Conservation (phyloP, 179 eudicot species). For the Gypsophila paniculata region DNA sequence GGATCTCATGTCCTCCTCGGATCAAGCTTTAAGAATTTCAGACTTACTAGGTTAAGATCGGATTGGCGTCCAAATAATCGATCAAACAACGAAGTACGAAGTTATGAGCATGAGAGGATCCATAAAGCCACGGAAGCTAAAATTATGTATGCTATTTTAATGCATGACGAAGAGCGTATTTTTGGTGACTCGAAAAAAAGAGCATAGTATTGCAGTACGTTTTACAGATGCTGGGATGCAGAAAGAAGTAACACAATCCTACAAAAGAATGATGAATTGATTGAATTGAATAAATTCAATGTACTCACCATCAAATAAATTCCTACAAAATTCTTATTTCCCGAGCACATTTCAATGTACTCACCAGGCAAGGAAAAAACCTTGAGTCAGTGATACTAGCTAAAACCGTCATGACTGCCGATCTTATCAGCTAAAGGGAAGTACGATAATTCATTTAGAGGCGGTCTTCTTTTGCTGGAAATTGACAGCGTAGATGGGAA, state of each 20-base stretch:
- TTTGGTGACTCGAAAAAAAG: background rate
- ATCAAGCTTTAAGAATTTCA: too few species aligned
- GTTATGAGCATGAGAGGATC: too few species aligned
- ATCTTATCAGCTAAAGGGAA: constrained; percentile 18
- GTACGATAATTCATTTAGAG: constrained; percentile 40
- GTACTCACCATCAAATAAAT: background rate
- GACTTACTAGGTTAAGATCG: too few species aligned
- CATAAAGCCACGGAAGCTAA: too few species aligned
- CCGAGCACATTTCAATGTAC: background rate
- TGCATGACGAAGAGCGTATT: too few species aligned
- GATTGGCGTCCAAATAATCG: too few species aligned
- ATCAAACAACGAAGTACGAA: too few species aligned
- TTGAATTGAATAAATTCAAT: background rate
- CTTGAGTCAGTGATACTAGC: background rate
- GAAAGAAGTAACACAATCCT: background rate
- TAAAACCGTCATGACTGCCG: constrained; percentile 12
- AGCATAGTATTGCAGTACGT: background rate
- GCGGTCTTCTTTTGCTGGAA: constrained; percentile 94
- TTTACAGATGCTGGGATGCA: background rate
- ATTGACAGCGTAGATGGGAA: constrained; percentile 74
- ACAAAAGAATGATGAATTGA: background rate
- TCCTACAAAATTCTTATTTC: background rate
- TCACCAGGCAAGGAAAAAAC: background rate
- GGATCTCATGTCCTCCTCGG: too few species aligned
- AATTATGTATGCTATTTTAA: too few species aligned